These are phyloP conservation scores for Theobroma grandiflorum DNA, from an alignment of 441 rosid genomes.

Conservation along the genomic window DNA sequence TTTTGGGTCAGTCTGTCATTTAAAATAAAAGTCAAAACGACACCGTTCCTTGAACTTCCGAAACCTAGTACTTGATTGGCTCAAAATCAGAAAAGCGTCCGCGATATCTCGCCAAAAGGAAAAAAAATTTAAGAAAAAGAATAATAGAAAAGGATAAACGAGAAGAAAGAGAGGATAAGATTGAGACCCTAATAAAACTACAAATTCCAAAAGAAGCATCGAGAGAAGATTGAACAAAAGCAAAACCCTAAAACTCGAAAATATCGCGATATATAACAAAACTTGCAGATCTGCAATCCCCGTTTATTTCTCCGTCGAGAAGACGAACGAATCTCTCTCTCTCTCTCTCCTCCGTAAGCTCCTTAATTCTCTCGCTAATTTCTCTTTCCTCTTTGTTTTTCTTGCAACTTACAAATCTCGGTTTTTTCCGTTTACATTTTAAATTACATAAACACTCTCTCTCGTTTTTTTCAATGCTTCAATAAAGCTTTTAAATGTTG, in stretches of 20 bases:
- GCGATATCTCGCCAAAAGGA: conserved; percentile 60
- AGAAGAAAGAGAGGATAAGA: conserved; percentile 24
- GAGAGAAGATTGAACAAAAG: background rate
- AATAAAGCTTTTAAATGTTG: background rate
- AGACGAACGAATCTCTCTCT: conserved; percentile 33
- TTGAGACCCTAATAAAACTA: background rate
- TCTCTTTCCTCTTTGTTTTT: conserved; percentile 17
- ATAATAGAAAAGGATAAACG: conserved; percentile 21
- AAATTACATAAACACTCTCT: background rate
- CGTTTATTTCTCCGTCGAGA: conserved; percentile 63
- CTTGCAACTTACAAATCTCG: background rate
- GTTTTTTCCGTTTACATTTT: background rate
- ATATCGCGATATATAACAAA: conserved; percentile 60
- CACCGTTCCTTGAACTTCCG: background rate
- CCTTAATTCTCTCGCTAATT: conserved; percentile 56
- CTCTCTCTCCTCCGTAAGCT: conserved; percentile 46
- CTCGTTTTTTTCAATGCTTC: background rate
- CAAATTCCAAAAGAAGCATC: background rate
- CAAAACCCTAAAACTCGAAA: conserved; percentile 49
- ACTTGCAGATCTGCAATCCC: conserved; percentile 43
- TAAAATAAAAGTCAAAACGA: too few species aligned
- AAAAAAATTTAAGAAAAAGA: conserved; percentile 5
- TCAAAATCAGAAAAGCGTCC: conserved; percentile 2
- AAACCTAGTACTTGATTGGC: background rate
- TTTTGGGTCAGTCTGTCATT: too few species aligned